Conservation (phyloP, 257 asterid species). For the Solanum dulcamara region DNA sequence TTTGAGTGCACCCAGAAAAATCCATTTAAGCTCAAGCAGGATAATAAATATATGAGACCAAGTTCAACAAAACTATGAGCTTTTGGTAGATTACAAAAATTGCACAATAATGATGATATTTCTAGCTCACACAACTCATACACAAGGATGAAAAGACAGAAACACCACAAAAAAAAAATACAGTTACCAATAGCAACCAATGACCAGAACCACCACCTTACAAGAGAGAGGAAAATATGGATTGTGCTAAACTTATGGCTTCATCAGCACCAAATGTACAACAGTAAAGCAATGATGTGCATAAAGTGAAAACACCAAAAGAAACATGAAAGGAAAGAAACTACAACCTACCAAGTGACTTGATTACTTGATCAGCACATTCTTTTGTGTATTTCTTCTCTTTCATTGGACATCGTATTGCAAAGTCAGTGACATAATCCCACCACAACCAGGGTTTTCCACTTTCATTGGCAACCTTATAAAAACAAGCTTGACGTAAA, state of each 20-base stretch:
- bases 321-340: neutral
- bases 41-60: neutral
- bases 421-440: slow-evolving; percentile 63
- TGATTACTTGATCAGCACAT: slow-evolving; percentile 53
- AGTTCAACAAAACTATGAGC: neutral
- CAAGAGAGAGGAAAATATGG: neutral
- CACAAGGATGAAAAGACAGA: neutral
- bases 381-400: slow-evolving; percentile 50
- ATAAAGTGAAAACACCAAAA: neutral
- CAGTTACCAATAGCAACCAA: neutral
- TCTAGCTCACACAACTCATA: neutral
- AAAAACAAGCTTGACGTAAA: slow-evolving; percentile 57
- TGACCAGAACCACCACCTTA: neutral
- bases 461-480: slow-evolving; percentile 53
- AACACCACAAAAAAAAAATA: neutral
- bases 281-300: neutral
- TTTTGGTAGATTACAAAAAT: neutral
- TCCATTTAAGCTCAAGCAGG: neutral
- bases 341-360: slow-evolving; percentile 17
- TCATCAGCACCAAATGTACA: neutral
- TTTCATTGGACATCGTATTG: slow-evolving; percentile 64
- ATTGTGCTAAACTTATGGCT: neutral
- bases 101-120: neutral
- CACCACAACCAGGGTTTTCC: slow-evolving; percentile 77
- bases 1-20: neutral